Evolutionary conservation across 176 grass and related monocot genomes (phyloP).

Genomic region (Aechmea fasciata): DNA sequence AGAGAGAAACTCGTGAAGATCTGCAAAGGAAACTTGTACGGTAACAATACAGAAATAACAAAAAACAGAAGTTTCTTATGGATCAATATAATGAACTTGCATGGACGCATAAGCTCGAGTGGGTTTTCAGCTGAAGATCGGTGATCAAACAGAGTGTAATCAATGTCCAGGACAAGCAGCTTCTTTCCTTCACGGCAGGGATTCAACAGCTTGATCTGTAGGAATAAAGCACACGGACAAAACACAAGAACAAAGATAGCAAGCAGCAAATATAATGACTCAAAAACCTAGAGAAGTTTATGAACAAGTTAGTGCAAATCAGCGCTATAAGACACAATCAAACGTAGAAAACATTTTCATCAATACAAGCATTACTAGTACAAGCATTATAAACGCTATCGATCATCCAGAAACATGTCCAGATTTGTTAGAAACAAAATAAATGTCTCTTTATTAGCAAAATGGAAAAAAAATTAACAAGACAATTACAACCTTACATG

Average conservation of each 20-base stretch:
- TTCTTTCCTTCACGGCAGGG: constrained; percentile 86
- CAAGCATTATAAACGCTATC: too few species aligned
- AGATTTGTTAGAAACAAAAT: too few species aligned
- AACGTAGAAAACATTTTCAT: too few species aligned
- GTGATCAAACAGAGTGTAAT: constrained; percentile 95
- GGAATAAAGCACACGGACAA: constrained; percentile 18
- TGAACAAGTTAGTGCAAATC: too few species aligned
- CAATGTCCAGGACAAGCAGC: constrained; percentile 92
- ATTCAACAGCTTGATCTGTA: constrained; percentile 89
- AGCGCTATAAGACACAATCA: too few species aligned
- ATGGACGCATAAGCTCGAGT: constrained; percentile 86
- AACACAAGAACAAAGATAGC: too few species aligned
- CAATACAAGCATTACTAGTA: too few species aligned
- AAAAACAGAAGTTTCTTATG: neutral
- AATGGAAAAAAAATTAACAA: neutral
- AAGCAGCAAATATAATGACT: neutral
- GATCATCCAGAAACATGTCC: too few species aligned
- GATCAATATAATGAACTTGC: constrained; percentile 34
- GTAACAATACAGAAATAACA: neutral
- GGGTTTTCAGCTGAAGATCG: constrained; percentile 82
- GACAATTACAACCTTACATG: neutral
- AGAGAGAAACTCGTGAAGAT: constrained; percentile 91
- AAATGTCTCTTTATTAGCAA: too few species aligned
- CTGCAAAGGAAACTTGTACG: constrained; percentile 29
- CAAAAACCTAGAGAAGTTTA: too few species aligned